These are phyloP conservation scores for Cardamine occulta DNA, from an alignment of 345 rosid genomes.

Conservation along the genomic window DNA sequence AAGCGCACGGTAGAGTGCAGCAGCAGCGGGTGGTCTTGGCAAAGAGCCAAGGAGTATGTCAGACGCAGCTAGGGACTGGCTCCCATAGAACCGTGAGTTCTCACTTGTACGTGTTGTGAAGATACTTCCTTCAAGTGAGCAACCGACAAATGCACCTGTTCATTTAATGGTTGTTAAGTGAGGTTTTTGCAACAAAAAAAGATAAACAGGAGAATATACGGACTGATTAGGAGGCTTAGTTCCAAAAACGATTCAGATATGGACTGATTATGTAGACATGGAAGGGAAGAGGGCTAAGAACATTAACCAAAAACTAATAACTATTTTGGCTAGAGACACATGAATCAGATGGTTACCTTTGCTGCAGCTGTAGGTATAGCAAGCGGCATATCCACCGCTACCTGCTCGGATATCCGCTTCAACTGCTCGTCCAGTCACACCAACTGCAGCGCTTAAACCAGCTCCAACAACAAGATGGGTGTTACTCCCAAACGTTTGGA, in stretches of 20 bases:
- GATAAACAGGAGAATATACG: neutral
- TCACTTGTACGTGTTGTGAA: conserved; percentile 73
- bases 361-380: conserved; percentile 97
- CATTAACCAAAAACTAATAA: conserved; percentile 2
- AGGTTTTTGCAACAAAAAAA: neutral
- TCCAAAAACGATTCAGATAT: neutral
- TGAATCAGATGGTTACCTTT: conserved; percentile 63
- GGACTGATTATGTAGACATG: neutral
- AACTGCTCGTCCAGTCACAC: conserved; percentile 73
- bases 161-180: neutral
- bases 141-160: conserved; percentile 92
- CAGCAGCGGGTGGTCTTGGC: conserved; percentile 89
- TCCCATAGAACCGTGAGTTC: conserved; percentile 84
- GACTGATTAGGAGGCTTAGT: neutral
- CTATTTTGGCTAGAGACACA: conserved; percentile 3
- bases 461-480: conserved; percentile 91
- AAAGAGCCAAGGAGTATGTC: conserved; percentile 82
- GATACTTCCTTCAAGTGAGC: conserved; percentile 87
- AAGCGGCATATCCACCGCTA: conserved; percentile 91
- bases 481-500: conserved; percentile 80
- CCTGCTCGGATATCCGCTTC: conserved; percentile 96
- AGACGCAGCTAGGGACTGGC: conserved; percentile 70
- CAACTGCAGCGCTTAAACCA: conserved; percentile 92
- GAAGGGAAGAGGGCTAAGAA: neutral
- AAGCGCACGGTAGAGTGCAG: conserved; percentile 76